These are phyloP conservation scores for Saccharomyces mikatae DNA, from an alignment of 805 yeast species.

Conservation along the genomic window DNA sequence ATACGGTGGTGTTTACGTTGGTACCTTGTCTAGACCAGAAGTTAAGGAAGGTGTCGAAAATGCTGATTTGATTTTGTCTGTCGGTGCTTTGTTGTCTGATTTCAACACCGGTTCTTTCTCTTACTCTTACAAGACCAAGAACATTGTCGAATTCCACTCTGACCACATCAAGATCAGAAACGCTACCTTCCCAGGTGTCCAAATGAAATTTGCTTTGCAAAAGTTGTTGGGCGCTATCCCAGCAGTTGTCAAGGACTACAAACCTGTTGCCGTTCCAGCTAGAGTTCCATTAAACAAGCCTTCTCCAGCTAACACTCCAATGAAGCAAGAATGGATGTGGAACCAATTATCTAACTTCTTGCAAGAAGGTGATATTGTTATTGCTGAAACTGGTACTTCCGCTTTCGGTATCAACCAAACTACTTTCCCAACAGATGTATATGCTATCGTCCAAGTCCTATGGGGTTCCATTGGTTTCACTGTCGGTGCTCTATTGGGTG, in stretches of 20 bases:
- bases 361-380: slow-evolving; percentile 52
- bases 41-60: slow-evolving; percentile 61
- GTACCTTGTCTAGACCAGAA: slow-evolving; percentile 58
- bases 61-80: slow-evolving; percentile 60
- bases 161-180: slow-evolving; percentile 54
- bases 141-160: slow-evolving; percentile 60
- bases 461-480: slow-evolving; percentile 69
- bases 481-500: slow-evolving; percentile 59
- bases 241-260: slow-evolving; percentile 30
- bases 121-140: slow-evolving; percentile 55
- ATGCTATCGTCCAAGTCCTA: slow-evolving; percentile 60
- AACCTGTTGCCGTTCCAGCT: slow-evolving; percentile 42
- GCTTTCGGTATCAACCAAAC: slow-evolving; percentile 60
- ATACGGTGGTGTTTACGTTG: slow-evolving; percentile 74
- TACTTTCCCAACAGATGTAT: slow-evolving; percentile 49
- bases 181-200: slow-evolving; percentile 56
- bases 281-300: slow-evolving; percentile 34
- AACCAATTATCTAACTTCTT: slow-evolving; percentile 51
- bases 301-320: slow-evolving; percentile 35
- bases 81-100: slow-evolving; percentile 72
- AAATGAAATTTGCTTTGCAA: slow-evolving; percentile 45
- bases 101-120: slow-evolving; percentile 79
- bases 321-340: slow-evolving; percentile 62
- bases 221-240: slow-evolving; percentile 30
- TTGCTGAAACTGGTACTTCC: slow-evolving; percentile 65